Evolutionary conservation across 768 basidiomycete genomes (phyloP).

Genomic region (Mycena venus): DNA sequence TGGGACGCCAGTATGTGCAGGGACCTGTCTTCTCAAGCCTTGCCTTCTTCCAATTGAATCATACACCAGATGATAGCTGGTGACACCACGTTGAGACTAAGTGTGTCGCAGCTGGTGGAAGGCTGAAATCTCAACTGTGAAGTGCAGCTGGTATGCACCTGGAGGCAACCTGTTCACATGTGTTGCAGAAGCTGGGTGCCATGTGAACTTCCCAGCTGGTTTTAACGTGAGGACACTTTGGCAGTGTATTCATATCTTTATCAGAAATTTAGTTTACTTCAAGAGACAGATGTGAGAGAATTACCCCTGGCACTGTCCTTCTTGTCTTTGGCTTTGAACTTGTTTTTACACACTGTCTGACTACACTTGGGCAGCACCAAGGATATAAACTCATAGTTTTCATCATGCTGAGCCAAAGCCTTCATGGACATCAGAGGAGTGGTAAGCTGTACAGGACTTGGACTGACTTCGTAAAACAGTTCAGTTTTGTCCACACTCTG

Average conservation of each 20-base stretch:
- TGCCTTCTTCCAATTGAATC: no score
- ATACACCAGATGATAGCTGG: no score
- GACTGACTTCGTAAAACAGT: constrained; percentile 83
- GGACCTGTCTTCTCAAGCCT: no score
- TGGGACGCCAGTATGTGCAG: no score
- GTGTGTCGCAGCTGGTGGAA: no score
- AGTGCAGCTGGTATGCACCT: no score
- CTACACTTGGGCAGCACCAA: constrained; percentile 88
- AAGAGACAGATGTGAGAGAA: constrained; percentile 34
- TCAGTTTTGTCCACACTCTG: constrained; percentile 95
- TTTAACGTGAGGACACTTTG: no score
- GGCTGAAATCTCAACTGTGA: no score
- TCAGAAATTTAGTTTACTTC: not conserved
- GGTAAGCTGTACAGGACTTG: not conserved
- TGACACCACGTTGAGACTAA: no score
- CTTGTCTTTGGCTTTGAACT: constrained; percentile 92
- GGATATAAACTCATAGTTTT: constrained; percentile 94
- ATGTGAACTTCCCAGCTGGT: no score
- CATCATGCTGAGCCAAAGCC: constrained; percentile 90
- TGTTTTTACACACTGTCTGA: constrained; percentile 93
- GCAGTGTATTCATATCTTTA: constrained; percentile 67
- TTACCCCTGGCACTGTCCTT: constrained; percentile 79
- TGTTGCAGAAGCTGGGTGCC: no score
- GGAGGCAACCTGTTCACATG: no score
- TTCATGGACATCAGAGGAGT: constrained; percentile 45